phyloP scores from a whole-genome alignment of 1,284 basidiomycete genomes.

The Papiliotrema laurentii region DNA sequence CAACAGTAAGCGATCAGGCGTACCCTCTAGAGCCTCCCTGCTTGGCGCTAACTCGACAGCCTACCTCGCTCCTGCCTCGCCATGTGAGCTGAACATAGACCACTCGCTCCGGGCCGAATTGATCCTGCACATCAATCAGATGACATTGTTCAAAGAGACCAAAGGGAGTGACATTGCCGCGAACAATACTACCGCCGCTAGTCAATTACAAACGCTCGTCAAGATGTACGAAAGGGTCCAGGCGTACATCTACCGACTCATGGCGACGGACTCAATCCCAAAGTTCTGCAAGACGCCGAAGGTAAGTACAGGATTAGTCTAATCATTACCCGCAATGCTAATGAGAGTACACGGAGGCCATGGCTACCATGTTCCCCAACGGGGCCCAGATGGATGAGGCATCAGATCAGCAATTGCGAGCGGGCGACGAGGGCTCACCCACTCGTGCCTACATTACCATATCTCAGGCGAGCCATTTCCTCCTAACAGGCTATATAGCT shows the following conservation, averaged over 20 bases:
- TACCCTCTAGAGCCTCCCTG: too few species aligned
- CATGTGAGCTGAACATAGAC: slow-evolving; percentile 96
- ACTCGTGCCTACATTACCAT: slow-evolving; percentile 47
- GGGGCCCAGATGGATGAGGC: slow-evolving; percentile 18
- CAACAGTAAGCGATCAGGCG: slow-evolving; percentile 39
- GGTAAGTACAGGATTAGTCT: slow-evolving; percentile 15
- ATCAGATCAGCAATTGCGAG: slow-evolving; percentile 14
- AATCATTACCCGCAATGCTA: background rate
- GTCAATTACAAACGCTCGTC: slow-evolving; percentile 90
- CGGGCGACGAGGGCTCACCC: slow-evolving; percentile 14
- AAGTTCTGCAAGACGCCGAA: slow-evolving; percentile 54
- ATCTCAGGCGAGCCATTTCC: slow-evolving; percentile 33
- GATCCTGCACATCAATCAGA: slow-evolving; percentile 84
- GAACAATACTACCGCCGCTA: slow-evolving; percentile 64
- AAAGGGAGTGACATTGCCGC: slow-evolving; percentile 72
- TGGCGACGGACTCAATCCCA: slow-evolving; percentile 96
- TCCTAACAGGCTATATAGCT: background rate
- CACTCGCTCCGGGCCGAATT: slow-evolving; percentile 92
- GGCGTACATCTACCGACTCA: slow-evolving; percentile 90
- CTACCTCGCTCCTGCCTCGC: slow-evolving; percentile 91
- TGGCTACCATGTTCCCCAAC: slow-evolving; percentile 25
- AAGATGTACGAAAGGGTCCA: slow-evolving; percentile 93
- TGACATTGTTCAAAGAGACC: slow-evolving; percentile 61
- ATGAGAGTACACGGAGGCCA: slow-evolving; percentile 15
- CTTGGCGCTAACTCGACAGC: slow-evolving; percentile 54